Evolutionary conservation across 345 rosid genomes (phyloP).

Genomic region (Sapria himalayana): DNA sequence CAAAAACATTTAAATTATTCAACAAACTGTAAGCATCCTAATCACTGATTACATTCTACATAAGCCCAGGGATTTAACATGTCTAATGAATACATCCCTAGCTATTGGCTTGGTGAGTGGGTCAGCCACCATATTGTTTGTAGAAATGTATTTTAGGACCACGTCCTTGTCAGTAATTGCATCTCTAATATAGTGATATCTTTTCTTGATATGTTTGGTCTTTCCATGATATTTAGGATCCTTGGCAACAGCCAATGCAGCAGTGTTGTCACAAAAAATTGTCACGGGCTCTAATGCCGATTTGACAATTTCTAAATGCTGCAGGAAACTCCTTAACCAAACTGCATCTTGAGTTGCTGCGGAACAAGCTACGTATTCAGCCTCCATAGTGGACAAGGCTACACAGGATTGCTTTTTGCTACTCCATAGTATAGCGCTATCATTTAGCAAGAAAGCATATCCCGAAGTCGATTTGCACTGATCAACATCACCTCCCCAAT

Average conservation of each 20-base stretch:
- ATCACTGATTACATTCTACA: background rate
- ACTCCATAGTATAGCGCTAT: background rate
- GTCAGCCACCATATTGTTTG: background rate
- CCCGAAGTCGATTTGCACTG: background rate
- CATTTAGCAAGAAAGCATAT: background rate
- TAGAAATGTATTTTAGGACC: background rate
- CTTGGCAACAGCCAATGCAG: background rate
- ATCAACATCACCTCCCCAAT: slow-evolving; percentile 1
- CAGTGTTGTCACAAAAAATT: background rate
- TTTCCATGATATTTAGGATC: slow-evolving; percentile 6
- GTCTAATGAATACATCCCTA: background rate
- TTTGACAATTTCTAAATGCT: background rate
- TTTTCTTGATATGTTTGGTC: slow-evolving; percentile 5
- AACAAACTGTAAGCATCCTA: too few species aligned
- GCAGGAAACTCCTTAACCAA: background rate
- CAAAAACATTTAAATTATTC: too few species aligned
- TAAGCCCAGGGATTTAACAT: slow-evolving; percentile 1
- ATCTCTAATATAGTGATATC: background rate
- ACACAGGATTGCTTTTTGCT: slow-evolving; percentile 2
- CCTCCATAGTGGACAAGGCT: slow-evolving; percentile 2
- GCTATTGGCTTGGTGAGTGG: slow-evolving; percentile 1
- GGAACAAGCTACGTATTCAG: background rate
- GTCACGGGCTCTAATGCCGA: background rate
- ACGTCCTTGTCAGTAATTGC: background rate
- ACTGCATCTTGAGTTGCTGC: background rate